Percentiles rank a stretch among this genome's conserved stretches.
Evolutionary conservation across 129 eudicot species (phyloP).

Genomic region (Oenanthe sinensis): DNA sequence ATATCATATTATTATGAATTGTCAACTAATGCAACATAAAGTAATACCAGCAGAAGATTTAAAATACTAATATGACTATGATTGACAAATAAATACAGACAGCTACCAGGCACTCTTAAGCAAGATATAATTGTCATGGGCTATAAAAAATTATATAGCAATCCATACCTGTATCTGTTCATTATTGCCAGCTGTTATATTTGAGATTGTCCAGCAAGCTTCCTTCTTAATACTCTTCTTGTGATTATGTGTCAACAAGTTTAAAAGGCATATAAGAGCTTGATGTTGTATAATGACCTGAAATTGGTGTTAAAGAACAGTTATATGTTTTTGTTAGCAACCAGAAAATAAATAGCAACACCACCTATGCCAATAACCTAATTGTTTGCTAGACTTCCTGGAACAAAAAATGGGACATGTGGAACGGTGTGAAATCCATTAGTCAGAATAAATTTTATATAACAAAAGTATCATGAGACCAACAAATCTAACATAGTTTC

Average conservation of each 20-base stretch:
- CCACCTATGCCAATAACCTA: background rate
- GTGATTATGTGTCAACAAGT: conserved; percentile 24
- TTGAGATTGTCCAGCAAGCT: conserved; percentile 42
- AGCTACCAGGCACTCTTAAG: background rate
- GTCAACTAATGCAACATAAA: too few species aligned
- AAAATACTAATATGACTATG: too few species aligned
- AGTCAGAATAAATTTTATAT: background rate
- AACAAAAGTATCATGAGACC: background rate
- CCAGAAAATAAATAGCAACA: background rate
- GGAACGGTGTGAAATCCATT: background rate
- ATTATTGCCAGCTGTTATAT: conserved; percentile 36
- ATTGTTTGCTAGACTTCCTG: background rate
- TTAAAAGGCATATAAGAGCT: conserved; percentile 25
- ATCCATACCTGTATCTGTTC: conserved; percentile 31
- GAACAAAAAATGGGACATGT: background rate
- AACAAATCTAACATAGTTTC: background rate
- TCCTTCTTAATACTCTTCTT: conserved; percentile 42
- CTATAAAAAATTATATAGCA: background rate
- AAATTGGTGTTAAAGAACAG: background rate
- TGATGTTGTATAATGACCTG: conserved; percentile 30
- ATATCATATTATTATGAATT: too few species aligned
- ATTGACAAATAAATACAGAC: background rate
- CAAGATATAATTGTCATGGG: background rate
- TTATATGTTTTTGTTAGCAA: background rate
- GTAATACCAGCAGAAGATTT: background rate